Conservation (phyloP, 192 early-diverging fungal species). For the Coemansia sp. region DNA sequence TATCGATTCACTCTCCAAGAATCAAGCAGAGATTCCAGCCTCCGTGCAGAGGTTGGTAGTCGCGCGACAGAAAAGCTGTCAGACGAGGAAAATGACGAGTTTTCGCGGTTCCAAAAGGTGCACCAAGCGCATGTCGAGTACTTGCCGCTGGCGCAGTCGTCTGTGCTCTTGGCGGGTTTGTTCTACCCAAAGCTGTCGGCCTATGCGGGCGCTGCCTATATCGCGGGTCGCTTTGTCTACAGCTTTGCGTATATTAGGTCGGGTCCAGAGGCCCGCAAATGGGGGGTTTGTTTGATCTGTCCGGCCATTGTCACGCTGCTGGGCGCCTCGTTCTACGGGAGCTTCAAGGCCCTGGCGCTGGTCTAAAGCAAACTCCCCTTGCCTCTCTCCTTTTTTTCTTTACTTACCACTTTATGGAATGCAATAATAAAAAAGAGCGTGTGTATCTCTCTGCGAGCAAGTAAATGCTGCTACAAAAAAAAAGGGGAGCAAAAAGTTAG, state of each 20-base stretch:
- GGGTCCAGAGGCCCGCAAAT: constrained; percentile 42
- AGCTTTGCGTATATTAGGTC: constrained; percentile 44
- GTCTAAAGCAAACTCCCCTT: constrained; percentile 13
- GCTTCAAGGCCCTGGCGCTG: constrained; percentile 47
- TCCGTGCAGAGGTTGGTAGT: constrained; percentile 43
- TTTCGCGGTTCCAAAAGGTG: constrained; percentile 50
- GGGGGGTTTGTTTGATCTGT: constrained; percentile 42
- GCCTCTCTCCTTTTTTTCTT: background rate
- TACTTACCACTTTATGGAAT: too few species aligned
- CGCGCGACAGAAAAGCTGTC: constrained; percentile 50
- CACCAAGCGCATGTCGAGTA: constrained; percentile 55
- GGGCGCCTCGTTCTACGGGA: constrained; percentile 51
- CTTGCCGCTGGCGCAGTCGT: constrained; percentile 46
- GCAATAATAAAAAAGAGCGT: too few species aligned
- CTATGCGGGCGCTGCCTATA: constrained; percentile 44
- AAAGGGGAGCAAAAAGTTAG: background rate
- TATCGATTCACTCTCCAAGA: too few species aligned
- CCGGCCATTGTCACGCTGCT: constrained; percentile 38
- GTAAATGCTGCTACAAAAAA: background rate
- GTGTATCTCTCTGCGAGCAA: too few species aligned
- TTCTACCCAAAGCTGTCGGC: constrained; percentile 56
- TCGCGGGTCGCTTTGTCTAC: constrained; percentile 54
- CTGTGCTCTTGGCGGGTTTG: constrained; percentile 48
- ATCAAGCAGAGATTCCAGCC: background rate
- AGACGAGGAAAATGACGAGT: constrained; percentile 52